Conservation (phyloP, 768 basidiomycete species). For the Trametes sanguinea region DNA sequence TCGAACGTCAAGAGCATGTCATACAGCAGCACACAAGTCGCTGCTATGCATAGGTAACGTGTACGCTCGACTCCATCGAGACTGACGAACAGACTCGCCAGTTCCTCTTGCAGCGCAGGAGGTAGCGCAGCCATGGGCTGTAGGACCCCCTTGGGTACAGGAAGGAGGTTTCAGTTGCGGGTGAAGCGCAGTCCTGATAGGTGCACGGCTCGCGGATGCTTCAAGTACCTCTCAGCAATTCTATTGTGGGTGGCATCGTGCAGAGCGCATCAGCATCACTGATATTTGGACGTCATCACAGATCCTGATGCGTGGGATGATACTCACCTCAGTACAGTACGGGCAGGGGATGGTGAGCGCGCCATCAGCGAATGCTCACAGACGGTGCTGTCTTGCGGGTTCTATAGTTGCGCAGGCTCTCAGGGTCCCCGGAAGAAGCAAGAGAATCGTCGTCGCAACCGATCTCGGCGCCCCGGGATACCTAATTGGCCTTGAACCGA, state of each 20-base stretch:
- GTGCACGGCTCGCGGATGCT: background rate
- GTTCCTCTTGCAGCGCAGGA: constrained; percentile 12
- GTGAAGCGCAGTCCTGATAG: background rate
- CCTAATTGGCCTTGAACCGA: constrained; percentile 3
- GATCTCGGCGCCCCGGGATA: constrained; percentile 4
- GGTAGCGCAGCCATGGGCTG: constrained; percentile 11
- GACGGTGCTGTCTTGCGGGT: background rate
- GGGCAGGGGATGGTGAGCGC: background rate
- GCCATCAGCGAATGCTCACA: background rate
- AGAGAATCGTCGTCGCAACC: constrained; percentile 1
- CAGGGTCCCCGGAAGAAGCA: constrained; percentile 1
- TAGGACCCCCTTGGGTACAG: background rate
- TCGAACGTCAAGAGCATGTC: constrained; percentile 19
- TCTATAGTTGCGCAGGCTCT: background rate
- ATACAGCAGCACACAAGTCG: constrained; percentile 10
- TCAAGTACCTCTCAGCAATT: constrained; percentile 3
- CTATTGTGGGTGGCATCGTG: background rate
- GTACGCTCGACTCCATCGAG: constrained; percentile 14
- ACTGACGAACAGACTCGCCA: constrained; percentile 1
- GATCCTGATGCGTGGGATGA: constrained; percentile 5
- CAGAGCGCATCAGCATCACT: constrained; percentile 9
- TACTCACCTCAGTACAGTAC: constrained; percentile 4
- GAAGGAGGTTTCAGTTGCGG: background rate
- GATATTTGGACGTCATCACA: constrained; percentile 1
- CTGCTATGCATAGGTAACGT: constrained; percentile 17